These are phyloP conservation scores for Kurtzmaniella quercitrusa DNA, from an alignment of 1,139 yeast species.

Conservation along the genomic window DNA sequence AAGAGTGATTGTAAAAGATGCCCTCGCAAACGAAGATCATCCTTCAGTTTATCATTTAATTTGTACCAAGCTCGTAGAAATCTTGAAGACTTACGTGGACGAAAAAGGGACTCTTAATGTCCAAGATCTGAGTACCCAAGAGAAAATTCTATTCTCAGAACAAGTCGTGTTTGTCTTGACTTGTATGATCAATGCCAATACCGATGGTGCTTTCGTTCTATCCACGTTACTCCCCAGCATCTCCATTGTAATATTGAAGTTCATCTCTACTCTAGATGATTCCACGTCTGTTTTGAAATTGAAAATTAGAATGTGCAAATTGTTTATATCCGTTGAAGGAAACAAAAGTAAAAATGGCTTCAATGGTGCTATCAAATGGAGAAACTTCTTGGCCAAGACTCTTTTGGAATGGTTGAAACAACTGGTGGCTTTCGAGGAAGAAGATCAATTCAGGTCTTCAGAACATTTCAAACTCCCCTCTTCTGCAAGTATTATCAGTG, in stretches of 20 bases:
- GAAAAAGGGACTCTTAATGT: constrained; percentile 21
- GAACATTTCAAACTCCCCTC: neutral
- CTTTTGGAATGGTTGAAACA: constrained; percentile 68
- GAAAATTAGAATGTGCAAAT: constrained; percentile 55
- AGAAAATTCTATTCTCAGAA: constrained; percentile 34
- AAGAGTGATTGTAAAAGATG: constrained; percentile 42
- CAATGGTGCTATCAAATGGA: constrained; percentile 52
- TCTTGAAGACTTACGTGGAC: constrained; percentile 13
- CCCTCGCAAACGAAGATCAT: constrained; percentile 44
- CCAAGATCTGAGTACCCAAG: constrained; percentile 14
- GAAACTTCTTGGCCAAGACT: constrained; percentile 58
- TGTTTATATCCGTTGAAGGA: constrained; percentile 46
- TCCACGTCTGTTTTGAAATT: constrained; percentile 42
- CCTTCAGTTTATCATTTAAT: constrained; percentile 38
- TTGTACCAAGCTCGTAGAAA: constrained; percentile 26
- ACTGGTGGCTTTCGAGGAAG: constrained; percentile 38
- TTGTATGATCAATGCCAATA: constrained; percentile 30
- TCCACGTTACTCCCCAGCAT: constrained; percentile 32
- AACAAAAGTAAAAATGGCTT: constrained; percentile 35
- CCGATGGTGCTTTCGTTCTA: constrained; percentile 37
- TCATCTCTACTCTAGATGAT: constrained; percentile 29
- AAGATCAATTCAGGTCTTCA: constrained; percentile 5
- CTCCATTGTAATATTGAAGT: constrained; percentile 27
- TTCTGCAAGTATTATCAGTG: constrained; percentile 1
- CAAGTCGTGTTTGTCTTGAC: constrained; percentile 36